Base-by-base conservation (phyloP, 2,329 filamentous ascomycete genomes). In the Fusarium hainanense region DNA sequence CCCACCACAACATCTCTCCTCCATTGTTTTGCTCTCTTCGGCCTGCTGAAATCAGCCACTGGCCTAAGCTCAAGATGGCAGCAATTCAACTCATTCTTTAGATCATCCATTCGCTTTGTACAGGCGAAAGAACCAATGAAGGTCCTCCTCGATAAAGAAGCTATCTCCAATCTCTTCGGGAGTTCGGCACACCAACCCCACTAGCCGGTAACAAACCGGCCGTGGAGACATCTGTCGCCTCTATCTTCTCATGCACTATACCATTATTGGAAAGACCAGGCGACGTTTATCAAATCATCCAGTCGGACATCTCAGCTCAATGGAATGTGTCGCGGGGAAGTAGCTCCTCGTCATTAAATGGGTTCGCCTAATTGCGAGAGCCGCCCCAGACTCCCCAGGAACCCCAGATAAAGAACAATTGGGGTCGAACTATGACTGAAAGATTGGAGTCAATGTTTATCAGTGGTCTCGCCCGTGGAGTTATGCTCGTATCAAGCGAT, bases 251-350 rank as follows among this genome's bases (percentile, higher is more conserved):
- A 37, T 37, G 10, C 18, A n/a, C 60, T 55, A 63, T 30, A 21
- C 60, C 48, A 3, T 4, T 16, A 13, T 63, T 63, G 49, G 58
- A 63, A 63, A 21, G 60, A 54, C 43, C 42, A 55, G 58, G 60
- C 60, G 60, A 63, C 58, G 10, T n/a, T 13, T 55, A 48, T 42
- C 28, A 28, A 40, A 4, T 20, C 27, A 14, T 54, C 46, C 25
- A 54, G 32, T 54, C 23, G 14, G n/a, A 41, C 37, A 28, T 44
- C 30, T 55, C 48, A 60, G 61, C 16, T 70, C 14, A 16, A n/a
- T n/a, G n/a, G n/a, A n/a, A 25, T 43, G 41, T 16, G 41, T 7
- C 21, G 20, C 41, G 41, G 20, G 21, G 41, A 43, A 43, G 9
- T 4, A 43, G 3, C 20, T 43, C 41, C 21, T 58, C 63, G 56